Percentiles rank a stretch among this genome's conserved stretches.
Evolutionary conservation across 2,329 filamentous ascomycete genomes (phyloP).

Genomic region (Phyllosticta capitalensis): DNA sequence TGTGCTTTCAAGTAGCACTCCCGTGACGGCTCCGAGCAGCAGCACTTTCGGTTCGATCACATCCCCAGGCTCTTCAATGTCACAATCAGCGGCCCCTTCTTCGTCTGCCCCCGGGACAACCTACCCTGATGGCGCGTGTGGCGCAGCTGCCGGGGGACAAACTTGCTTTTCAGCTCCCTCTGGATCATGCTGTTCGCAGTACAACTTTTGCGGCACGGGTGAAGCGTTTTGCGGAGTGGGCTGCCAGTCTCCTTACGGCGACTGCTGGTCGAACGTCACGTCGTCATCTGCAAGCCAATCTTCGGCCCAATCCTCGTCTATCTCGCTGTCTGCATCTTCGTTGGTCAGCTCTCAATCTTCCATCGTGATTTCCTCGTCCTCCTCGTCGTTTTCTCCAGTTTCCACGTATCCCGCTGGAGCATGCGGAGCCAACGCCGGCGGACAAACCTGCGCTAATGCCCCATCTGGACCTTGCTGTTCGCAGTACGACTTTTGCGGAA

Average conservation of each 20-base stretch:
- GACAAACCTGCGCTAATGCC: not conserved
- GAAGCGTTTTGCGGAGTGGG: not conserved
- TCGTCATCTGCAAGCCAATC: too few species aligned
- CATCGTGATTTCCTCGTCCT: too few species aligned
- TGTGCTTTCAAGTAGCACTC: not conserved
- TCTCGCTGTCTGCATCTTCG: too few species aligned
- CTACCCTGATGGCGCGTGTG: not conserved
- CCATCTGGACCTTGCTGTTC: constrained; percentile 4
- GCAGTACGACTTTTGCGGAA: not conserved
- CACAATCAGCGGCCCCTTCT: not conserved
- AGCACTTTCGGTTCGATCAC: not conserved
- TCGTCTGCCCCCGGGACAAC: not conserved
- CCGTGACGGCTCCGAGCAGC: too few species aligned
- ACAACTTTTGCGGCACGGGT: not conserved
- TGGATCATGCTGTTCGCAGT: constrained; percentile 2
- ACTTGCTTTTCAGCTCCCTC: too few species aligned
- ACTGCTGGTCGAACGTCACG: not conserved
- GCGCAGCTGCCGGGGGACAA: not conserved
- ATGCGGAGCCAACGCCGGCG: not conserved
- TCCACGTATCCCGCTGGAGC: not conserved
- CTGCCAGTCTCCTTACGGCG: not conserved
- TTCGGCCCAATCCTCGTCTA: too few species aligned
- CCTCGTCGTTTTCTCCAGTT: not conserved
- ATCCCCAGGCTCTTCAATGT: not conserved
- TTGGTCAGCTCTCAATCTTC: too few species aligned